Evolutionary conservation across 2,329 filamentous ascomycete species (phyloP), one percentile per base, ranked within the genome.

Genomic region (Fusarium ramigenum): DNA sequence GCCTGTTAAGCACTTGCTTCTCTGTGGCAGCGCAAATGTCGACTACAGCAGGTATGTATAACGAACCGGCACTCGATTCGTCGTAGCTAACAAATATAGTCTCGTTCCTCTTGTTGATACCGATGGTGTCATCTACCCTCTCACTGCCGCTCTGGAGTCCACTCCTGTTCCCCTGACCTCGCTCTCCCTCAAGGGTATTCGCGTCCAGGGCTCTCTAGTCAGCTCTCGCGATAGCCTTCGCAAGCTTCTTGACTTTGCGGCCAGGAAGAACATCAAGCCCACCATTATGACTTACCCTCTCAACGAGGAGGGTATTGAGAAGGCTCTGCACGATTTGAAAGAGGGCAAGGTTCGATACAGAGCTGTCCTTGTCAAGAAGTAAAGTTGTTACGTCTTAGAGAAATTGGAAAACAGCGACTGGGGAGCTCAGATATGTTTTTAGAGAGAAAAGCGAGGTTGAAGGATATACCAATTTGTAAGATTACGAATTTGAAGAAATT

Each of bases 261-360:
- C 75, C 10, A 63, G 73, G 21, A 74, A 80, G 70, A 64, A 72
- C 25, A 75, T 81, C 40, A 78, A 69, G 46, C 77, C 79, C 4
- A 75, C 75, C 9, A 70, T 78, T 36, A 77, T 80, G 68, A 75
- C 67, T n/a, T 79, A 76, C 28, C 69, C 78, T 6, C 71, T 81
- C 40, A 76, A 69, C 15, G 79, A 80, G 53, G 76, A 76, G 21
- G 82, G 82, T 10, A 79, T 84, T 30, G 63, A 71, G 28, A 77
- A 80, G 37, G 82, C 82, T 8, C 78, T 84, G 61, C 74, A 79
- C 3, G 81, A 78, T 60, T 57, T 84, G 32, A 78, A 80, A 34
- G 66, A 80, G 11, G 82, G 82, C 6, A 74, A 82, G 40, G 72
- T 84, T 18, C 60, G 75, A 39, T 79, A 79, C 56, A 65, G 77